phyloP scores from a whole-genome alignment of 805 yeast species.

The Pichia nakasei region DNA sequence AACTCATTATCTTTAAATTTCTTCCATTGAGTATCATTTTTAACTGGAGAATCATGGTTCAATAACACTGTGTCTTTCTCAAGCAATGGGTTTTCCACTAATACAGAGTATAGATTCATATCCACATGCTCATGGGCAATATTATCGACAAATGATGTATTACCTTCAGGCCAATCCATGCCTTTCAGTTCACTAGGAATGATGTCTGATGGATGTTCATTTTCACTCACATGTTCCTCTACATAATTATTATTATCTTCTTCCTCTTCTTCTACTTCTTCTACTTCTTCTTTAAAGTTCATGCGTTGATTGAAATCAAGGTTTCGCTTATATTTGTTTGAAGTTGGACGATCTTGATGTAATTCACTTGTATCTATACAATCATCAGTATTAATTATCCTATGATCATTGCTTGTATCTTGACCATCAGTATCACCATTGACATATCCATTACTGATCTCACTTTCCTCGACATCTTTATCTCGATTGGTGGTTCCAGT shows the following conservation, averaged over 20 bases:
- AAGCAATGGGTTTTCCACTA: constrained; percentile 16
- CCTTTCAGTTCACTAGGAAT: constrained; percentile 18
- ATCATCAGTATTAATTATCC: background rate
- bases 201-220: background rate
- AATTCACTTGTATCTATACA: background rate
- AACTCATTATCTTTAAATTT: constrained; percentile 19
- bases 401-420: background rate
- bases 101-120: background rate
- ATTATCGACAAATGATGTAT: background rate
- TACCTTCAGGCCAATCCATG: constrained; percentile 19
- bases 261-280: no score
- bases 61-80: constrained; percentile 20
- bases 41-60: constrained; percentile 11
- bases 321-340: background rate
- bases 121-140: background rate
- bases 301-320: background rate
- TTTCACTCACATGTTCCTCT: background rate
- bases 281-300: background rate
- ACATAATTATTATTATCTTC: no score
- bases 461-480: no score
- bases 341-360: background rate
- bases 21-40: constrained; percentile 24
- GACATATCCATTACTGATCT: no score
- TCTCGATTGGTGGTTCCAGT: no score
- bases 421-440: background rate